Evolutionary conservation across 2,329 filamentous ascomycete genomes (phyloP).

Genomic region (Fusarium anthophilum): DNA sequence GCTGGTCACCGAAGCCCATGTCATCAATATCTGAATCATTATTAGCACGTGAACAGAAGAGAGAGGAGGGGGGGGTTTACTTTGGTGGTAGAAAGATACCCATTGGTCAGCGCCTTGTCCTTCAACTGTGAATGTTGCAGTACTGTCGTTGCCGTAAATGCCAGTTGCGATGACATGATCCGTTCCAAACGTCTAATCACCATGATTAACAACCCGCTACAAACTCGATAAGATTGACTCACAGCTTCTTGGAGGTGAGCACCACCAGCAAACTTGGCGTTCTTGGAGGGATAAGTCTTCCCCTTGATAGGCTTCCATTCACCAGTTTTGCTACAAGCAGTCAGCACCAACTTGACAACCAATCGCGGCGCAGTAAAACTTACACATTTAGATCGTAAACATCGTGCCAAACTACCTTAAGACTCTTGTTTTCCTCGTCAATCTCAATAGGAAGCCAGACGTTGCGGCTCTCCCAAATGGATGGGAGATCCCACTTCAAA

Average conservation of each 20-base stretch:
- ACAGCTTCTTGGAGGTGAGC: slow-evolving; percentile 62
- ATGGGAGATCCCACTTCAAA: slow-evolving; percentile 57
- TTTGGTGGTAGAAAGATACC: slow-evolving; percentile 66
- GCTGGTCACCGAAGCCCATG: slow-evolving; percentile 67
- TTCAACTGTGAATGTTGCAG: slow-evolving; percentile 58
- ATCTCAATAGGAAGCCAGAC: slow-evolving; percentile 64
- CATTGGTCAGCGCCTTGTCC: slow-evolving; percentile 61
- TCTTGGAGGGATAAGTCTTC: slow-evolving; percentile 55
- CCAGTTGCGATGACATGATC: slow-evolving; percentile 58
- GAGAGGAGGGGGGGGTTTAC: neutral
- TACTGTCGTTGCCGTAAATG: slow-evolving; percentile 63
- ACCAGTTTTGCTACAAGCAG: slow-evolving; percentile 51
- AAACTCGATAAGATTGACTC: neutral
- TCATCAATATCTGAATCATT: slow-evolving; percentile 59
- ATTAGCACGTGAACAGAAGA: rapidly evolving
- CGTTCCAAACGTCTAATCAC: slow-evolving; percentile 53
- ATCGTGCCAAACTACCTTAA: slow-evolving; percentile 62
- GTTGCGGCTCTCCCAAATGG: slow-evolving; percentile 64
- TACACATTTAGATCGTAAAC: slow-evolving; percentile 62
- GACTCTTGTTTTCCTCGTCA: slow-evolving; percentile 58
- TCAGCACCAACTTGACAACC: neutral
- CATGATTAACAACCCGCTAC: rapidly evolving
- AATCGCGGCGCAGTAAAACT: rapidly evolving
- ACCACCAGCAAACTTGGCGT: slow-evolving; percentile 54
- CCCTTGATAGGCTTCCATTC: slow-evolving; percentile 58